These are phyloP conservation scores for Echium plantagineum DNA, from an alignment of 257 asterid species.

Conservation along the genomic window DNA sequence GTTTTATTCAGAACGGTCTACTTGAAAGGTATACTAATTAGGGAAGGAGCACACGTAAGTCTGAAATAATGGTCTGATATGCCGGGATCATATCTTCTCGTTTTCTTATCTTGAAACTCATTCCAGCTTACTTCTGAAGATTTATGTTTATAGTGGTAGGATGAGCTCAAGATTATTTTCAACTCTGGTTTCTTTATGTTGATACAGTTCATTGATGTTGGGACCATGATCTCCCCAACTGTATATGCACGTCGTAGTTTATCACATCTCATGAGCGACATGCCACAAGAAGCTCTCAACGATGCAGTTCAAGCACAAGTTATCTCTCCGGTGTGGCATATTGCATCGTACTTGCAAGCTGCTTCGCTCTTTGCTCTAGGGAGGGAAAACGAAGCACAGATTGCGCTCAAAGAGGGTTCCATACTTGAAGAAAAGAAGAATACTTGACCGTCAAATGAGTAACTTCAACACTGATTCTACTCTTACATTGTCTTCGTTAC, in stretches of 20 bases:
- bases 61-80: not conserved
- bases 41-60: not conserved
- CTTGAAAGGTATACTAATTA: not conserved
- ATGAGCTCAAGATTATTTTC: not conserved
- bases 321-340: slow-evolving; percentile 63
- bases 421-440: slow-evolving; percentile 60
- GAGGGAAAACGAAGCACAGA: slow-evolving; percentile 63
- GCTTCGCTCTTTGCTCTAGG: slow-evolving; percentile 53
- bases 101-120: not conserved
- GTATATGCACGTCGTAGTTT: slow-evolving; percentile 55
- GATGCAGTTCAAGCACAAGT: slow-evolving; percentile 73
- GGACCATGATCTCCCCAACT: slow-evolving; percentile 71
- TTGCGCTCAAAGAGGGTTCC: slow-evolving; percentile 60
- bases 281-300: slow-evolving; percentile 51
- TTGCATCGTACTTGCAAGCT: slow-evolving; percentile 59
- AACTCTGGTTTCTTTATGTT: not conserved
- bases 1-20: not conserved
- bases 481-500: slow-evolving; percentile 2
- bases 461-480: not conserved
- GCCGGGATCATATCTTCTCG: not conserved
- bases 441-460: slow-evolving; percentile 16
- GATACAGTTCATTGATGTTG: slow-evolving; percentile 55
- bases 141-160: not conserved
- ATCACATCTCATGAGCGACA: slow-evolving; percentile 48
- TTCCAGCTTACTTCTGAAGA: not conserved